A percentile compares a stretch with the other conserved stretches of the same genome.
Conservation (phyloP, 2,329 filamentous ascomycete genomes). For the Helicocarpus griseus region DNA sequence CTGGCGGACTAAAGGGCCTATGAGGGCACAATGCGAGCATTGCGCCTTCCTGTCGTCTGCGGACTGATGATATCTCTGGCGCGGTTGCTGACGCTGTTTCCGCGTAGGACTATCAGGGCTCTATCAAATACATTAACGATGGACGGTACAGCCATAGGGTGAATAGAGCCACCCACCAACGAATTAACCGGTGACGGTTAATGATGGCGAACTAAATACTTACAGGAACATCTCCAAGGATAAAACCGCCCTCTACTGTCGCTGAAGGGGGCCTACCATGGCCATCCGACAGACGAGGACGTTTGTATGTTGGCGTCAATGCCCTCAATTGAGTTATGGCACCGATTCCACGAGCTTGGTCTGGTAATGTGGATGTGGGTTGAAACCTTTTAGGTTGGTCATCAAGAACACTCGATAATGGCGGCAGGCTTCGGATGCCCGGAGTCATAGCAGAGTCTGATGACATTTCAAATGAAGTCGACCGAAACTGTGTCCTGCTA, state of each 20-base stretch:
- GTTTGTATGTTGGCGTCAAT: neutral
- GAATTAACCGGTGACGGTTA: too few relatives aligned
- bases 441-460: neutral
- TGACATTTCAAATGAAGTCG: neutral
- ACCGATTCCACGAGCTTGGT: neutral
- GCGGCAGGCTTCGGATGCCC: neutral
- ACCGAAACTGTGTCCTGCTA: neutral
- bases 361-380: neutral
- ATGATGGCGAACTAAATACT: too few relatives aligned
- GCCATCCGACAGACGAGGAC: neutral
- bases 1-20: conserved; percentile 9
- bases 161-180: too few relatives aligned
- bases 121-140: too few relatives aligned
- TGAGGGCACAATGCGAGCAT: neutral
- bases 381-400: neutral
- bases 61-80: too few relatives aligned
- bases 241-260: too few relatives aligned
- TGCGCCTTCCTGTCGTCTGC: neutral
- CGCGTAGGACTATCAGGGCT: too few relatives aligned
- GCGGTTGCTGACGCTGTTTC: too few relatives aligned
- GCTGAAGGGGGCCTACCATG: too few relatives aligned
- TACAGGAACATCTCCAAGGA: too few relatives aligned
- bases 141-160: too few relatives aligned
- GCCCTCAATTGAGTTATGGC: neutral
- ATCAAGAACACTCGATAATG: neutral